Conservation (phyloP, 345 rosid genomes). For the Euphorbia lathyris region DNA sequence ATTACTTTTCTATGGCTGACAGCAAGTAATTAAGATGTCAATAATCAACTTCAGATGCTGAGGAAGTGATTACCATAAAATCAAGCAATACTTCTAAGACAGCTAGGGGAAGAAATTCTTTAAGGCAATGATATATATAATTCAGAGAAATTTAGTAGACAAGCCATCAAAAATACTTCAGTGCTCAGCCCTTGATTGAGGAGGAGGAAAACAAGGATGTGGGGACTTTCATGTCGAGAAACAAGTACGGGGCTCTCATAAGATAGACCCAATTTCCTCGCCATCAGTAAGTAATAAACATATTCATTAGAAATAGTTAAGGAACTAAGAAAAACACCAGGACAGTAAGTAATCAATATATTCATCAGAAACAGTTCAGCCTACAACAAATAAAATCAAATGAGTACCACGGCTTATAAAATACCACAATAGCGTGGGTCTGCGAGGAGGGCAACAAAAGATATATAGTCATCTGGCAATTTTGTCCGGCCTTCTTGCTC, state of each 20-base stretch:
- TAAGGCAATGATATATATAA: neutral
- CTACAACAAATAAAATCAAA: slow-evolving; percentile 25
- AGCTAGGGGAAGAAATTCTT: neutral
- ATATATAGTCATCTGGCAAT: slow-evolving; percentile 68
- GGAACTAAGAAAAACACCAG: slow-evolving; percentile 11
- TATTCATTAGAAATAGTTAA: slow-evolving; percentile 3
- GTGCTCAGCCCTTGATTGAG: neutral
- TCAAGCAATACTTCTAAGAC: neutral
- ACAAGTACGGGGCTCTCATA: neutral
- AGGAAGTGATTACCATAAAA: neutral
- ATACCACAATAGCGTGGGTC: slow-evolving; percentile 98
- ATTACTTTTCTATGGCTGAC: neutral
- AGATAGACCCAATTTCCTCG: neutral
- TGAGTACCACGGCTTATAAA: slow-evolving; percentile 37
- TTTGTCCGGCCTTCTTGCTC: slow-evolving; percentile 81
- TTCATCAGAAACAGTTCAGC: slow-evolving; percentile 7
- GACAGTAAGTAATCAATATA: neutral
- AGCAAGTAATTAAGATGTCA: neutral
- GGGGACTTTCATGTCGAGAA: neutral
- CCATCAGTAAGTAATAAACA: slow-evolving; percentile 1
- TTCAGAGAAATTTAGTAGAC: neutral
- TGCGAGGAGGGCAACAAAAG: slow-evolving; percentile 92
- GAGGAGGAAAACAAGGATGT: neutral
- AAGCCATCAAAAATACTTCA: neutral
- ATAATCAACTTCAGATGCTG: neutral